Base-by-base conservation (phyloP, 495 filamentous ascomycete genomes). In the Rostrohypoxylon terebratum region DNA sequence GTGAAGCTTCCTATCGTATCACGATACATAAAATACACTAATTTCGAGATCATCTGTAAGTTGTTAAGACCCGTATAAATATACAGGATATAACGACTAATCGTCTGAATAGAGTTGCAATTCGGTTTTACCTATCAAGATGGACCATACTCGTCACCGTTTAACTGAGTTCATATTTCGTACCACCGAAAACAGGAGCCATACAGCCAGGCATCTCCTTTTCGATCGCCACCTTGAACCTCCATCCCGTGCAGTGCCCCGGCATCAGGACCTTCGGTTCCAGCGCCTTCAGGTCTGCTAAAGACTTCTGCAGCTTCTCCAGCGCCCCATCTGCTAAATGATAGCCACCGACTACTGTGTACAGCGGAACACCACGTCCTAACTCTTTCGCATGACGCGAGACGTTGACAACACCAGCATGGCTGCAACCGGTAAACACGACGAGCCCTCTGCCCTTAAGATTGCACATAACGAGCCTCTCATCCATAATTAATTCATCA, bases 171-270 rank as follows among this genome's bases (percentile, higher is more conserved):
- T 69, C 60, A 57, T 87, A 87, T 55, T 76, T 85, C 50, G 80
- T 83, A 23, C 88, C 88, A 7, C 88, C 88, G 16, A 85, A 85
- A 60, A 85, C 85, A 5, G 88, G 88, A 6, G 87, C 87, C 59
- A 90, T 68, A 5, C 79, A 77, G 5, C 87, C 87, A 4, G 84
- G 84, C 84, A 88, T 87, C 31, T 79, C 73, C 65, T 83, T 85
- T 75, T 90, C 84, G 59, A 90, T 87, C 55, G 82, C 83, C 70
- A 87, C 87, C 75, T 90, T 90, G 13, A 85, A 86, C 59, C 87
- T 77, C 88, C 87, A 90, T 3, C 88, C 88, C 0, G 87, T 84
- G 68, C 87, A 90, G 77, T 90, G 88, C 1, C 88, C 88, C 4
- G 87, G 84, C 74, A 90, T 77, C 6, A 90, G 69, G 0, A 90